Conservation (phyloP, 768 basidiomycete species). For the Scleroderma citrinum region DNA sequence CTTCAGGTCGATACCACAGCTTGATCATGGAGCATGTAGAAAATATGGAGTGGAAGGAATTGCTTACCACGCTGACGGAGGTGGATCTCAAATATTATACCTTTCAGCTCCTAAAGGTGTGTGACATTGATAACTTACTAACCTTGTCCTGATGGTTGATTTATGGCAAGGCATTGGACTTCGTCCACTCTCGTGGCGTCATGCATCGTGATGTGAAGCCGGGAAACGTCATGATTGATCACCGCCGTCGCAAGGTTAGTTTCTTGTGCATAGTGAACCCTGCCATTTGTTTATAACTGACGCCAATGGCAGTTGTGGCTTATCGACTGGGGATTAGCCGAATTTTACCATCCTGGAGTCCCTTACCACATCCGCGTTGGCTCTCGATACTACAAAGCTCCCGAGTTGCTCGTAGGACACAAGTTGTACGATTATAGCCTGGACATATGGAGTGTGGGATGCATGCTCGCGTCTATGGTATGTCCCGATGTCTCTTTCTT, state of each 20-base stretch:
- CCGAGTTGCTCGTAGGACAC: conserved; percentile 66
- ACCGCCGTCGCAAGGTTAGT: conserved; percentile 51
- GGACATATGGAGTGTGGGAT: conserved; percentile 70
- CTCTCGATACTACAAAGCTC: conserved; percentile 68
- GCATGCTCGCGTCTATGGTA: conserved; percentile 73
- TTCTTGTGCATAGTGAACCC: neutral
- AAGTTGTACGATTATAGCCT: conserved; percentile 68
- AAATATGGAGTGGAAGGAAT: conserved; percentile 58
- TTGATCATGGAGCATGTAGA: conserved; percentile 67
- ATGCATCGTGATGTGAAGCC: conserved; percentile 69
- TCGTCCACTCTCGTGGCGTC: conserved; percentile 65
- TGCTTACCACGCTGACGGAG: conserved; percentile 55
- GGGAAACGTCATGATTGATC: conserved; percentile 72
- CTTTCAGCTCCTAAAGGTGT: conserved; percentile 55
- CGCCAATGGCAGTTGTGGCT: conserved; percentile 38
- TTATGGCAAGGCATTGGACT: conserved; percentile 47
- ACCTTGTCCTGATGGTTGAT: no score
- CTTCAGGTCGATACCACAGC: conserved; percentile 54
- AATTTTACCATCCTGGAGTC: conserved; percentile 67
- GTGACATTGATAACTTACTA: neutral
- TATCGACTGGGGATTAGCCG: conserved; percentile 75
- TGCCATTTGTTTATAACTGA: conserved; percentile 1
- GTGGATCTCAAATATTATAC: conserved; percentile 63
- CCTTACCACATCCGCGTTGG: conserved; percentile 72
- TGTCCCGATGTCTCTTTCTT: conserved; percentile 11